These are phyloP conservation scores for Neonectria faginata DNA, from an alignment of 2,329 filamentous ascomycete species.

Conservation along the genomic window DNA sequence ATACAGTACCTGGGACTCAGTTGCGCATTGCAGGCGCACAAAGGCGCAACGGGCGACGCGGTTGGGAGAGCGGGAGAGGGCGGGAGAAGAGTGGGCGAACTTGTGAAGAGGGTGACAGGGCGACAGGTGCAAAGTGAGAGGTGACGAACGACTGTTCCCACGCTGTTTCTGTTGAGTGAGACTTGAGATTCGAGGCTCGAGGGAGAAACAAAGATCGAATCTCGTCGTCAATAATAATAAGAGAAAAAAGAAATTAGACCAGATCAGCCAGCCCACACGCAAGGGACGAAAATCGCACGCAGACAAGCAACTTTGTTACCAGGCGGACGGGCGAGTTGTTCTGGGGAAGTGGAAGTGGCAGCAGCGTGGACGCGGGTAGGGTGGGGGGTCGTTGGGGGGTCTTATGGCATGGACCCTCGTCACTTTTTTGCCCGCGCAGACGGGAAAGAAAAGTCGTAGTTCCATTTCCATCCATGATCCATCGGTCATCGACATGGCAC, in stretches of 20 bases:
- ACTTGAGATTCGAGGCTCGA: conserved; percentile 1
- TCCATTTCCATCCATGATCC: conserved; percentile 2
- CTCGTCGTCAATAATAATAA: conserved; percentile 2
- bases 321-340: conserved; percentile 22
- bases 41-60: conserved; percentile 20
- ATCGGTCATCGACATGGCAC: conserved; percentile 9
- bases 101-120: conserved; percentile 9
- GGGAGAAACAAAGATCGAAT: not conserved
- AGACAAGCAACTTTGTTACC: conserved; percentile 8
- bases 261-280: conserved; percentile 14
- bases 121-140: not conserved
- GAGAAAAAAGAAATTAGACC: not conserved
- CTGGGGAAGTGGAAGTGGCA: conserved; percentile 33
- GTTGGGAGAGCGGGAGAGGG: conserved; percentile 20
- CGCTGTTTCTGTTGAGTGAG: conserved; percentile 6
- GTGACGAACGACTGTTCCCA: conserved; percentile 16
- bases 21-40: conserved; percentile 18
- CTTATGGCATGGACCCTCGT: conserved; percentile 26
- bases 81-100: conserved; percentile 10
- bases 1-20: conserved; percentile 22
- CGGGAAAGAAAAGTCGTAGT: conserved; percentile 16
- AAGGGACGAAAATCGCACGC: conserved; percentile 17
- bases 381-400: conserved; percentile 36
- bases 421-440: not conserved
- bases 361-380: conserved; percentile 32